phyloP scores from a whole-genome alignment of 148 eudicot species.

The Rhododendron williamsianum region DNA sequence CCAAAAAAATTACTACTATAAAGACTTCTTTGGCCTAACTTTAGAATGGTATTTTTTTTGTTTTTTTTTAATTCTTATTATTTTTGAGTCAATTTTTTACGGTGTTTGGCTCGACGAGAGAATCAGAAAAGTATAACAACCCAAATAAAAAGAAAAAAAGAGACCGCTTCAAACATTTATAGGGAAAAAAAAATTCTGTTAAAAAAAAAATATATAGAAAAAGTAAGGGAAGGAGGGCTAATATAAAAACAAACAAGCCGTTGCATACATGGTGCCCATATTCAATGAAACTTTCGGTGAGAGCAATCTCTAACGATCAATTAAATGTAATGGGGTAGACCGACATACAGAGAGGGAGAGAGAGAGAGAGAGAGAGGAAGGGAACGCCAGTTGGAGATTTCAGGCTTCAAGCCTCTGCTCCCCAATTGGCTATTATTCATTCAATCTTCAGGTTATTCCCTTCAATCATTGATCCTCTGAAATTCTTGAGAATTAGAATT shows the following conservation, averaged over 20 bases:
- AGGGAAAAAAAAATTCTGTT: too few species aligned
- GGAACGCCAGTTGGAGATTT: slow-evolving; percentile 10
- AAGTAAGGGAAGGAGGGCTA: neutral
- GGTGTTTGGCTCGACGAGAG: neutral
- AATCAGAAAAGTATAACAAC: neutral
- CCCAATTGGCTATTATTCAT: neutral
- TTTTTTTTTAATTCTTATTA: too few species aligned
- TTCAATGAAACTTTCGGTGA: neutral
- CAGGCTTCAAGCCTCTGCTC: slow-evolving; percentile 6
- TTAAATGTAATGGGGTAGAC: neutral
- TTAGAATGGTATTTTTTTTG: too few species aligned
- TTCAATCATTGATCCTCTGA: neutral
- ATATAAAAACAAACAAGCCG: neutral
- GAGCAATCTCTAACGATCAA: neutral
- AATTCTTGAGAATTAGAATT: neutral
- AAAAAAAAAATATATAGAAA: neutral
- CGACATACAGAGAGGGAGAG: neutral
- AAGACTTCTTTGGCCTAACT: too few species aligned
- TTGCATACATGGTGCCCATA: neutral
- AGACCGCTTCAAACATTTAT: neutral
- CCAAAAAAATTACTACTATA: too few species aligned
- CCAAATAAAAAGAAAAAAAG: too few species aligned
- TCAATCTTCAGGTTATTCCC: neutral
- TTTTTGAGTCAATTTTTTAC: neutral
- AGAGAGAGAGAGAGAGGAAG: neutral